phyloP scores from a whole-genome alignment of 257 asterid species.

The Petunia axillaris region DNA sequence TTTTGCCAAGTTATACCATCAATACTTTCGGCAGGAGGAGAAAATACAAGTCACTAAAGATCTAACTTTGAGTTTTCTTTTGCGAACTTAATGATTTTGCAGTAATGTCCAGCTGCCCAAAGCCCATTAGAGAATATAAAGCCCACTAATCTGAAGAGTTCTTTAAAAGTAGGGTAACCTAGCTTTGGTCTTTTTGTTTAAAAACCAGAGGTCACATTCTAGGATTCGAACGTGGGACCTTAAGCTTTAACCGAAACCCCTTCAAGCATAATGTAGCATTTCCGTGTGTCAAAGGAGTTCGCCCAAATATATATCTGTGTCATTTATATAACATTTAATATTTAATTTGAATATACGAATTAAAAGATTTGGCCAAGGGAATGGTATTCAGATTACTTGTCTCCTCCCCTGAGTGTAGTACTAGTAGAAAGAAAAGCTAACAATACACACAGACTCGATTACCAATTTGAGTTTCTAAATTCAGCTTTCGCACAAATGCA shows the following conservation, averaged over 20 bases:
- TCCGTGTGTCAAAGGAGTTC: neutral
- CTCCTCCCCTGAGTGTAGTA: neutral
- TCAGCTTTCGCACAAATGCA: neutral
- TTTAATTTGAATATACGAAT: neutral
- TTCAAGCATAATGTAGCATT: neutral
- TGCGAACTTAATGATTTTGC: neutral
- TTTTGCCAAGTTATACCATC: neutral
- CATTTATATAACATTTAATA: neutral
- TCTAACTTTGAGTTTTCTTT: neutral
- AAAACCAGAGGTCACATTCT: constrained; percentile 2
- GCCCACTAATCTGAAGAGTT: neutral
- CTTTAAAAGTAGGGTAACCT: neutral
- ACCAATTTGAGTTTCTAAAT: neutral
- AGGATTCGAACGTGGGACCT: neutral
- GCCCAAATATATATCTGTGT: neutral
- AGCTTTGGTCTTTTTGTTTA: neutral
- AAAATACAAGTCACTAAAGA: neutral
- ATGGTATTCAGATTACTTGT: neutral
- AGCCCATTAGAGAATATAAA: constrained; percentile 2
- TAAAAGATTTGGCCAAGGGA: neutral
- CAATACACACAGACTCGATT: neutral
- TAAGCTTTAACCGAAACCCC: neutral
- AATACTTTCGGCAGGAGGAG: neutral
- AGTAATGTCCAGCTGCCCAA: neutral
- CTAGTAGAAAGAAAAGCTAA: neutral